phyloP scores from a whole-genome alignment of 345 rosid genomes.

The Lenwebbia sp. region DNA sequence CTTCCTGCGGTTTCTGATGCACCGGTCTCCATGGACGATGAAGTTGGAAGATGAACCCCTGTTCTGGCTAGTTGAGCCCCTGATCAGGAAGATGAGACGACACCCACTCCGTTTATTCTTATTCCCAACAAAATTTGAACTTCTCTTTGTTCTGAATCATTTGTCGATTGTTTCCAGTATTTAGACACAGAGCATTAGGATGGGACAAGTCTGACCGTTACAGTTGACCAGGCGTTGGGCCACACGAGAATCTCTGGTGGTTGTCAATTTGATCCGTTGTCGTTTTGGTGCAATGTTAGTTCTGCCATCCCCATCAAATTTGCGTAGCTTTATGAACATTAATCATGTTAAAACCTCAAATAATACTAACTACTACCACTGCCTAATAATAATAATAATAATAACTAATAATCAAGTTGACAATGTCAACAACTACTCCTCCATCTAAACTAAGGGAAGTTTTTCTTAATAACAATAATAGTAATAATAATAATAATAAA shows the following conservation, averaged over 20 bases:
- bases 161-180: neutral
- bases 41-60: neutral
- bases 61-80: neutral
- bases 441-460: neutral
- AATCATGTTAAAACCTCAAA: neutral
- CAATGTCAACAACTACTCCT: neutral
- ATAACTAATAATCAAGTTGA: too few relatives aligned
- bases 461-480: neutral
- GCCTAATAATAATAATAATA: neutral
- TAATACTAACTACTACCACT: neutral
- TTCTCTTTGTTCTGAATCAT: neutral
- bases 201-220: neutral
- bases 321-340: neutral
- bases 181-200: neutral
- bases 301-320: neutral
- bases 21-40: constrained; percentile 2
- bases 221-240: neutral
- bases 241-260: neutral
- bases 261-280: neutral
- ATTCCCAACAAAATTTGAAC: neutral
- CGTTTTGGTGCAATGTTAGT: neutral
- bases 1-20: constrained; percentile 18
- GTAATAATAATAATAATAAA: neutral
- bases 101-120: neutral
- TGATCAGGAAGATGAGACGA: neutral